These are phyloP conservation scores for Mycena floridula DNA, from an alignment of 768 basidiomycete genomes.

Conservation along the genomic window DNA sequence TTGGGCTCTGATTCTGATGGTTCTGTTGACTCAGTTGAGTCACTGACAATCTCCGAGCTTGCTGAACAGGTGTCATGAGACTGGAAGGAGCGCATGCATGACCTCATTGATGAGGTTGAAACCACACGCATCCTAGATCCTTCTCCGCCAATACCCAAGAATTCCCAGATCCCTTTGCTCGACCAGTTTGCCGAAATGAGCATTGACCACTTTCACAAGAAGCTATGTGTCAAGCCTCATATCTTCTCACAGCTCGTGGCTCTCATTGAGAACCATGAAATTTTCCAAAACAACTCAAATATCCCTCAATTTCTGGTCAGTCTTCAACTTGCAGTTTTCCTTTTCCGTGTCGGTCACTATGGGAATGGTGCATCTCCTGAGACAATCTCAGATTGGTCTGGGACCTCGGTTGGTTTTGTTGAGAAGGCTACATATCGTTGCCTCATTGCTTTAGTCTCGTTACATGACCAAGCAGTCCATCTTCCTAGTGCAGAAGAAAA, in stretches of 20 bases:
- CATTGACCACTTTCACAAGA: neutral
- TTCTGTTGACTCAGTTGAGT: neutral
- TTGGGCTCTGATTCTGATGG: neutral
- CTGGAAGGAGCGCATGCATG: neutral
- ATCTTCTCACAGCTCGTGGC: slow-evolving; percentile 1
- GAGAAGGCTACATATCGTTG: slow-evolving; percentile 9
- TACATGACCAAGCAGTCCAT: slow-evolving; percentile 8
- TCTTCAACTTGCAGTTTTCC: too few species aligned
- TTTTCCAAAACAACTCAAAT: slow-evolving; percentile 7
- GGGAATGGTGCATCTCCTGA: slow-evolving; percentile 13
- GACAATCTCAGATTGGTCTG: slow-evolving; percentile 10
- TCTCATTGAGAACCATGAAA: neutral
- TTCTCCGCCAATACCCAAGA: neutral
- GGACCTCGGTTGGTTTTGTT: slow-evolving; percentile 11
- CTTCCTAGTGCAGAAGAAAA: neutral
- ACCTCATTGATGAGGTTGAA: neutral
- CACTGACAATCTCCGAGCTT: neutral
- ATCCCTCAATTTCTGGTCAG: slow-evolving; percentile 8
- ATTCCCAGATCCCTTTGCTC: neutral
- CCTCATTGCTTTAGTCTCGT: slow-evolving; percentile 2
- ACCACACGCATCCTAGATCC: neutral
- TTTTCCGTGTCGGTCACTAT: too few species aligned
- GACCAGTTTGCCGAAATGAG: neutral
- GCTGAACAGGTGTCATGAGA: neutral
- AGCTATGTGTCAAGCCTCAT: slow-evolving; percentile 1